A percentile compares a stretch with the other conserved stretches of the same genome.
Evolutionary conservation across 139 green algal genomes (phyloP).

Genomic region (Coelastrella sp.): DNA sequence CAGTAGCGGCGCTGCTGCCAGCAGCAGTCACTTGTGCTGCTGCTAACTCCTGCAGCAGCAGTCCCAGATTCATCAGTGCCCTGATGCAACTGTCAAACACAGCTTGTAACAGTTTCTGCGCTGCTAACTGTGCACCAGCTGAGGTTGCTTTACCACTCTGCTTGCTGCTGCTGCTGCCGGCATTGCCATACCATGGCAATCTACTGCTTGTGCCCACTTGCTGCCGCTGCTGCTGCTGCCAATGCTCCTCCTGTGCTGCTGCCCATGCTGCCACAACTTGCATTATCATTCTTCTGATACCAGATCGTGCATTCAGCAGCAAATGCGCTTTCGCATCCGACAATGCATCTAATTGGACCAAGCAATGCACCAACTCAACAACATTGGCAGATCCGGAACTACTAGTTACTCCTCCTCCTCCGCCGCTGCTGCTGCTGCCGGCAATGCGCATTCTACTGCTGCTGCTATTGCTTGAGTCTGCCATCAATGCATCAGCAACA

Average conservation of each 20-base stretch:
- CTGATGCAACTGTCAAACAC: constrained; percentile 65
- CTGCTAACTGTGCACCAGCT: neutral
- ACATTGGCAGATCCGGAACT: constrained; percentile 29
- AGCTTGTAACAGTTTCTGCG: constrained; percentile 43
- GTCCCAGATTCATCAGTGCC: constrained; percentile 50
- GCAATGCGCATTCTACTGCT: no score
- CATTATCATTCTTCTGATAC: constrained; percentile 29
- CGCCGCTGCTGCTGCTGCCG: constrained; percentile 22
- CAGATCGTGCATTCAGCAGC: constrained; percentile 46
- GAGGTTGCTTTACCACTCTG: neutral
- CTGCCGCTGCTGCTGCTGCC: constrained; percentile 39
- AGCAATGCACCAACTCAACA: neutral
- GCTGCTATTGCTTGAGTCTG: neutral
- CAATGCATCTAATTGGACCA: constrained; percentile 22
- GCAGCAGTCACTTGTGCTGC: neutral
- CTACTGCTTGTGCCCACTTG: neutral
- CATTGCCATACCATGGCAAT: neutral
- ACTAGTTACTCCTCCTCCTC: neutral
- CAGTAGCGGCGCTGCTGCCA: neutral
- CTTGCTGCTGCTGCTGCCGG: constrained; percentile 40
- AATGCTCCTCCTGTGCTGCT: neutral
- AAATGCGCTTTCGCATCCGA: constrained; percentile 44
- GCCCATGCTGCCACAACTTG: constrained; percentile 36
- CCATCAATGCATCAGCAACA: neutral
- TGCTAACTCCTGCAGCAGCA: constrained; percentile 55